Base-by-base conservation (phyloP, 2,329 filamentous ascomycete species). In the Orbilia javanica region DNA sequence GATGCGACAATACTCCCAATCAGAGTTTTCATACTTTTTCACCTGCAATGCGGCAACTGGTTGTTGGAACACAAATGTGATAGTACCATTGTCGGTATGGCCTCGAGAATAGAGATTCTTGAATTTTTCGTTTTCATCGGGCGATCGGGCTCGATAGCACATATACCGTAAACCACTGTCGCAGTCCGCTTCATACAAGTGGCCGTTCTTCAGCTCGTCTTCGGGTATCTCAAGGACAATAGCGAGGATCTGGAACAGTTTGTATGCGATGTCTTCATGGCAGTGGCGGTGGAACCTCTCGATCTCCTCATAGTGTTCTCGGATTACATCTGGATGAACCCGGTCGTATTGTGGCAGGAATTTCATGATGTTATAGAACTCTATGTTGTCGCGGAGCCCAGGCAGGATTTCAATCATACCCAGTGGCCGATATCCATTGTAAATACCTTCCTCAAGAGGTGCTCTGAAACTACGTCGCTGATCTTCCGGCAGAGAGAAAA, bases 111-210 rank as follows among this genome's bases (percentile, higher is more conserved):
- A 87, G 0, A 88, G 83, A 20, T 83, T 82, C 0, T 85, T 85
- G 1, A 85, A 84, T 44, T 83, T 84, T 31, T 84, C 84, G 71
- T 86, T 86, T 25, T 88, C 86, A n/a, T 87, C 85, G 0, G 84
- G 81, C 0, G 84, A 85, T 39, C 88, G 87, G 0, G 86, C 85
- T 7, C 85, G 85, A 77, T 90, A 90, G 60, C 87, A 85, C 88
- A 90, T 90, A 82, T 90, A 90, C 1, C 89, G 86, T n/a, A 90
- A 84, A 72, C 90, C 88, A 25, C 88, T 88, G 77, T 90, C 88
- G 18, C 87, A 86, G 29, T 87, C 85, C n/a, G 86, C 84, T 1
- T 89, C 86, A 82, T 90, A 91, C 15, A 84, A 85, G 82, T 91
- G 89, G 6, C 88, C 84, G 18, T 86, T 84, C 79, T 88, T 85